Base-by-base conservation (phyloP, 2,329 filamentous ascomycete genomes). In the Bipolaris oryzae region DNA sequence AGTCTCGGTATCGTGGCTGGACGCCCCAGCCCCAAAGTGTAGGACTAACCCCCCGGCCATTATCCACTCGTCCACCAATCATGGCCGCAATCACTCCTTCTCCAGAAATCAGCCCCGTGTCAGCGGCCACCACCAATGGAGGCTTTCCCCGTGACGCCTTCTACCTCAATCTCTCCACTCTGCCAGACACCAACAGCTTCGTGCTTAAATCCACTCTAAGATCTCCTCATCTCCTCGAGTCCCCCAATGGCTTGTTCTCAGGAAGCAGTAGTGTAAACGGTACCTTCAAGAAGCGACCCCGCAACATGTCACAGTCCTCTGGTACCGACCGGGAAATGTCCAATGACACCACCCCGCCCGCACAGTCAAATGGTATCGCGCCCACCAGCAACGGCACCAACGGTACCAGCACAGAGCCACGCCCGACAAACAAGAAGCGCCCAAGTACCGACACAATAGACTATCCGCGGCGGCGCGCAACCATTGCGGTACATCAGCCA, bases 291-390 rank as follows among this genome's bases (percentile, higher is more conserved):
- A 74, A 75, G 60, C 69, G 76, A 52, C 69, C 74, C 48, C 75
- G 76, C 68, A 78, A 77, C 61, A 77, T 78, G 76, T 78, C 76
- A 62, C 74, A 77, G 58, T 76, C 76, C 16, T 77, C 76, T 35
- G 73, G 74, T 39, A 76, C 74, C 45, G 76, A 78, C 60, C 71
- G 73, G 55, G 76, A 78, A 50, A 70, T 74, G 68, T 76, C 74
- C 45, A 70, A 62, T 55, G 72, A 75, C 51, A 64, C 67, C 28
- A 66, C 68, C 31, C 67, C 67, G 34, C 67, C 67, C 35, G 62
- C 66, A 42, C 65, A 67, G 43, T 38, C 67, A 59, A 74, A 72
- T 55, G 66, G 68, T 51, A 59, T 65, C 42, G 66, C 70, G 18
- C 68, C 70, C 18, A 73, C 70, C 15, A 74, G 65, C 58, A 71